Conservation (phyloP, 305 asterid species). For the Rubia balearica region DNA sequence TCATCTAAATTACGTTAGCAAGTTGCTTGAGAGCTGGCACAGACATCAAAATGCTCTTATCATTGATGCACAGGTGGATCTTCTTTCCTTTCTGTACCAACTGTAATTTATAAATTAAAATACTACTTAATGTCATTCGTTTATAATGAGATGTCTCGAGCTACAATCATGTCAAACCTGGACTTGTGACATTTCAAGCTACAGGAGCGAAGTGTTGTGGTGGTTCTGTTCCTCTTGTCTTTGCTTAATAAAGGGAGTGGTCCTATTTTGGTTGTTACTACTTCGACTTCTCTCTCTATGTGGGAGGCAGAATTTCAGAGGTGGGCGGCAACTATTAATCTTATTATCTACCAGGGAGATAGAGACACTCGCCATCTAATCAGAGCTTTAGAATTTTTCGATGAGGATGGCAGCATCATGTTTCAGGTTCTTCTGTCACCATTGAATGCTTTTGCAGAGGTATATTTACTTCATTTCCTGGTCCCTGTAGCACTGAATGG, state of each 20-base stretch:
- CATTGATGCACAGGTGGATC: slow-evolving; percentile 25
- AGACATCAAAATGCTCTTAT: slow-evolving; percentile 22
- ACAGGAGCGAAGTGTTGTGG: slow-evolving; percentile 27
- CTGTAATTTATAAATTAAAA: background rate
- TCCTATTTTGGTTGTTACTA: slow-evolving; percentile 26
- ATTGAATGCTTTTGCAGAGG: slow-evolving; percentile 21
- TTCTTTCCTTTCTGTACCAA: background rate
- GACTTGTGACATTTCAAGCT: background rate
- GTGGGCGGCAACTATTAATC: slow-evolving; percentile 15
- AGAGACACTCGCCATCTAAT: slow-evolving; percentile 20
- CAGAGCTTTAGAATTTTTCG: slow-evolving; percentile 25
- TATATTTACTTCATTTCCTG: slow-evolving; percentile 10
- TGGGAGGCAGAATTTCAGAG: slow-evolving; percentile 35
- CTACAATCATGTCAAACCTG: slow-evolving; percentile 4
- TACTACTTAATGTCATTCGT: background rate
- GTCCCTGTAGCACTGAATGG: slow-evolving; percentile 6
- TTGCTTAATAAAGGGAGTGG: slow-evolving; percentile 19
- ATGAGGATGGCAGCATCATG: slow-evolving; percentile 22
- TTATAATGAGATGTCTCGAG: slow-evolving; percentile 1
- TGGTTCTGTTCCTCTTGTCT: slow-evolving; percentile 22
- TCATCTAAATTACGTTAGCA: slow-evolving; percentile 16
- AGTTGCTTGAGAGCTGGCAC: slow-evolving; percentile 17
- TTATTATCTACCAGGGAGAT: slow-evolving; percentile 24
- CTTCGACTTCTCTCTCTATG: slow-evolving; percentile 17
- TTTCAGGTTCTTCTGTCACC: slow-evolving; percentile 28